Evolutionary conservation across 2,329 filamentous ascomycete genomes (phyloP).

Genomic region (Venturia nashicola): DNA sequence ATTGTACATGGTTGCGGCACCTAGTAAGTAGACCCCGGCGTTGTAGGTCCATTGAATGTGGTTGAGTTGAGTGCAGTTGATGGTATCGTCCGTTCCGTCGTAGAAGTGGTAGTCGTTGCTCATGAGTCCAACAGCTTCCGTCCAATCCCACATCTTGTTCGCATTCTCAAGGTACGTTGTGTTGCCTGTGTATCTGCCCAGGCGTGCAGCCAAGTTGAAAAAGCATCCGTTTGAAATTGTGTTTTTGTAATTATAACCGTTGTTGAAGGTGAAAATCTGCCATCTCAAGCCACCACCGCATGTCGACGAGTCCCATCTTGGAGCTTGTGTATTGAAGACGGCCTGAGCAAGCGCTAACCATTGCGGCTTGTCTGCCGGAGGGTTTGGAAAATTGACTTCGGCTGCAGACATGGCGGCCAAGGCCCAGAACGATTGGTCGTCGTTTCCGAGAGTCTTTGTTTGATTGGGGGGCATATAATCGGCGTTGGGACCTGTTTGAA

Average conservation of each 20-base stretch:
- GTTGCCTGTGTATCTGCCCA: slow-evolving; percentile 25
- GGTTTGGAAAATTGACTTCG: slow-evolving; percentile 35
- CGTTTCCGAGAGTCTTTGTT: slow-evolving; percentile 41
- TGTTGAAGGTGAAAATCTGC: slow-evolving; percentile 34
- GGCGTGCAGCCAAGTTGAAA: slow-evolving; percentile 35
- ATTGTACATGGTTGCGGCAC: slow-evolving; percentile 36
- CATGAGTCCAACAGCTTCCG: slow-evolving; percentile 41
- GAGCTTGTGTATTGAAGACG: slow-evolving; percentile 27
- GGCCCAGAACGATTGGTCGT: slow-evolving; percentile 48
- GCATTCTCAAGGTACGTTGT: slow-evolving; percentile 54
- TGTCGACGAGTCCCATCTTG: slow-evolving; percentile 24
- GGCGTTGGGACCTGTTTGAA: slow-evolving; percentile 28
- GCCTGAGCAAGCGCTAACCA: slow-evolving; percentile 20
- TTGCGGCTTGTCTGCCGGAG: slow-evolving; percentile 20
- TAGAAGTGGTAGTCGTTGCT: slow-evolving; percentile 36
- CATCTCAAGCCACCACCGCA: slow-evolving; percentile 27
- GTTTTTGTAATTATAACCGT: slow-evolving; percentile 30
- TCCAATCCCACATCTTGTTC: slow-evolving; percentile 24
- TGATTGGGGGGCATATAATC: slow-evolving; percentile 28
- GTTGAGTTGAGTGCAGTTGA: slow-evolving; percentile 35
- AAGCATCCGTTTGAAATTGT: slow-evolving; percentile 40
- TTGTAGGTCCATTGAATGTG: slow-evolving; percentile 46
- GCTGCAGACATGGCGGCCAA: slow-evolving; percentile 45
- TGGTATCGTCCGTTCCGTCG: slow-evolving; percentile 30
- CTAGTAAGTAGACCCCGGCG: slow-evolving; percentile 32